Evolutionary conservation across 2,329 filamentous ascomycete genomes (phyloP), one percentile per base, ranked within the genome.

Genomic region (Aspergillus awamori): DNA sequence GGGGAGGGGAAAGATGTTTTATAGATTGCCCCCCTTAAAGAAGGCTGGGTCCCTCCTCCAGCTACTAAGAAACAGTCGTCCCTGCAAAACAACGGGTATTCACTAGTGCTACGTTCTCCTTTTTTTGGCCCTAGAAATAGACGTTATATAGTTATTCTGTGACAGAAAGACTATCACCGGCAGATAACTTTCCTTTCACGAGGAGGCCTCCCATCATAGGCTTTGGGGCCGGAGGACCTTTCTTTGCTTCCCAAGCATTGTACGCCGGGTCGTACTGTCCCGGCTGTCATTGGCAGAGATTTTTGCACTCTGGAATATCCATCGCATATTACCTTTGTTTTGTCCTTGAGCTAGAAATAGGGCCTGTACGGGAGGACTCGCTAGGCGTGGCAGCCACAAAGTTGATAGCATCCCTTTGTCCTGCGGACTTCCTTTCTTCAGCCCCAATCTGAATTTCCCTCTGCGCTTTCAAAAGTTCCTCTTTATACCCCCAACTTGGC

Each of bases 401-500:
- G 6, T 79, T 74, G 54, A 81, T 70, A 10, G 72, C 67, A 15
- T 74, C 74, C 61, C 78, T 70, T 58, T 74, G 71, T n/a, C 65
- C 70, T n/a, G 65, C 56, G 52, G 65, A 39, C 59, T 68, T 73
- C 43, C 74, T 73, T 59, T 78, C 74, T 55, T 79, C 77, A 26
- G 67, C 63, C 64, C 67, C 72, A 33, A 70, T 69, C 4, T 70
- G 71, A 30, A 76, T 60, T 24, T 72, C 71, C 60, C 81, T 76
- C 63, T 82, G 80, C 22, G 65, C 69, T 61, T 73, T 79, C 28
- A 76, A 67, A 36, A 83, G 70, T 57, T 80, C 77, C 57, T 82
- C 81, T 62, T 81, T 82, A 65, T 78, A 82, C 1, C 76, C 80
- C 76, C 76, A 80, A 1, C 57, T 56, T 6, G 80, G 80, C 38